A percentile compares a stretch with the other conserved stretches of the same genome.
Conservation (phyloP, 75 land plant species). For the Sequoia sempervirens region DNA sequence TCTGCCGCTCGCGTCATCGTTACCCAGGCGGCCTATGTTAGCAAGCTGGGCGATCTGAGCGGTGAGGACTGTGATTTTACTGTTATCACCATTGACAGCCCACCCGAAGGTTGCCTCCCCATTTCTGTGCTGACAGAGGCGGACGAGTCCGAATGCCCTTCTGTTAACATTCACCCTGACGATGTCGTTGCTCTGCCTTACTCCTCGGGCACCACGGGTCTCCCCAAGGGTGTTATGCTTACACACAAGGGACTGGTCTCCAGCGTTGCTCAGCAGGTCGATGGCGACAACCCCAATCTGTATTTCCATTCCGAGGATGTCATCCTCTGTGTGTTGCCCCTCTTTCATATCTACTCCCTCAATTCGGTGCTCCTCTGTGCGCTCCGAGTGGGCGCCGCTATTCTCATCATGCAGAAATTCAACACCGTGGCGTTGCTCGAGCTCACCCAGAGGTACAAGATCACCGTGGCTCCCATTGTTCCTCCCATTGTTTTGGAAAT, state of each 20-base stretch:
- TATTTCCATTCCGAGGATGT: constrained; percentile 50
- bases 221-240: constrained; percentile 83
- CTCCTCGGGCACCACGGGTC: constrained; percentile 80
- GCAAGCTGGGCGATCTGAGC: constrained; percentile 41
- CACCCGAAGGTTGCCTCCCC: constrained; percentile 27
- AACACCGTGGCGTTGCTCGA: constrained; percentile 54
- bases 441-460: constrained; percentile 48
- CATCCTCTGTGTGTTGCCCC: constrained; percentile 67
- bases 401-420: constrained; percentile 65
- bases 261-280: constrained; percentile 72
- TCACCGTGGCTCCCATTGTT: constrained; percentile 66
- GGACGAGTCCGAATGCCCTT: constrained; percentile 35
- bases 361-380: constrained; percentile 61
- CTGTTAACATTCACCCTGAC: constrained; percentile 42
- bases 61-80: constrained; percentile 11
- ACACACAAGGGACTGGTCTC: constrained; percentile 64
- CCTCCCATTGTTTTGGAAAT: constrained; percentile 75
- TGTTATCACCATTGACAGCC: constrained; percentile 21
- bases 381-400: constrained; percentile 56
- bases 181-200: constrained; percentile 82
- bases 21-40: constrained; percentile 35
- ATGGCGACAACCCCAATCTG: constrained; percentile 73
- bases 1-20: constrained; percentile 40
- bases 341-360: constrained; percentile 79
- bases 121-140: constrained; percentile 35